Conservation (phyloP, 345 rosid genomes). For the Camelina hispida region DNA sequence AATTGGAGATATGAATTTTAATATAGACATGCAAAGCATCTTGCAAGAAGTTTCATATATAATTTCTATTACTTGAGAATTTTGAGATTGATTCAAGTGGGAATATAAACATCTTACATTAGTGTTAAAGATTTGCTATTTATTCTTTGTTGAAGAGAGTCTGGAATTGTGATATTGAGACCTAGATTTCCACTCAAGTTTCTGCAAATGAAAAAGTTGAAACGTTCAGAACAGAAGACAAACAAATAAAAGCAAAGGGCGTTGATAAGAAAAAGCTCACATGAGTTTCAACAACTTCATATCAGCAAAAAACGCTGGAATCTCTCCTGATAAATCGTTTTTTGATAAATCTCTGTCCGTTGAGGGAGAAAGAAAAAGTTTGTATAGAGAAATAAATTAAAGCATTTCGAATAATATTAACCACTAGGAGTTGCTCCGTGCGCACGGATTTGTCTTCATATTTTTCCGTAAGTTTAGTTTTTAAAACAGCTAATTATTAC, state of each 20-base stretch:
- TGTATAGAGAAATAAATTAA: background rate
- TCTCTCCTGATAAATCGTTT: slow-evolving; percentile 53
- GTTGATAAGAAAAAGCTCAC: slow-evolving; percentile 45
- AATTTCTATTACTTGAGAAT: too few relatives aligned
- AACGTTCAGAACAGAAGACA: background rate
- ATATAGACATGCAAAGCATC: background rate
- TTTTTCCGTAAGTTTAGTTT: too few relatives aligned
- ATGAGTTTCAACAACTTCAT: slow-evolving; percentile 51
- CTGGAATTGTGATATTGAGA: slow-evolving; percentile 37
- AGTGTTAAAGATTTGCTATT: slow-evolving; percentile 26
- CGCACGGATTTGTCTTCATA: too few relatives aligned
- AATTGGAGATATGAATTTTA: background rate
- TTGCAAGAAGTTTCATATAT: too few relatives aligned
- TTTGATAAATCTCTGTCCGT: slow-evolving; percentile 64
- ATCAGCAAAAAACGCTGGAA: slow-evolving; percentile 55
- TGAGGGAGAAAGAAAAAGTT: background rate
- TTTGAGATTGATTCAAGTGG: background rate
- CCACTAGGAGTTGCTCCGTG: too few relatives aligned
- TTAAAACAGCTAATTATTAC: too few relatives aligned
- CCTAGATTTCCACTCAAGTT: slow-evolving; percentile 40
- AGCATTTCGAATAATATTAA: background rate
- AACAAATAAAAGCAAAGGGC: too few relatives aligned
- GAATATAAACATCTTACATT: slow-evolving; percentile 23
- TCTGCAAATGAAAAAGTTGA: slow-evolving; percentile 17
- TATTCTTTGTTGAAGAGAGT: slow-evolving; percentile 24